Base-by-base conservation (phyloP, 2,329 filamentous ascomycete species). In the Fusarium temperatum region DNA sequence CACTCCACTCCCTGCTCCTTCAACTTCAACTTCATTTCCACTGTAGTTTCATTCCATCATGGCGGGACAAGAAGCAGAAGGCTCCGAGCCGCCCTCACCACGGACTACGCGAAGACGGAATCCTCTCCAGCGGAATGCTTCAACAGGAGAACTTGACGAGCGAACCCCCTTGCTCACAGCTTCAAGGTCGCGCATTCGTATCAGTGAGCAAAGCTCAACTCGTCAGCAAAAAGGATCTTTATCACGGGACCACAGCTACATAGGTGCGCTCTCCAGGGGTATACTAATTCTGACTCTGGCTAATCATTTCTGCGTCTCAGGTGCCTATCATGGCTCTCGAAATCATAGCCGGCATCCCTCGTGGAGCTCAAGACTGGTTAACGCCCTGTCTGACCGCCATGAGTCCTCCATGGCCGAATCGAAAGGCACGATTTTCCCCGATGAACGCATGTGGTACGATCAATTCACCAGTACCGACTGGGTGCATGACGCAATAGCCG, bases 401-500 rank as follows among this genome's bases (percentile, higher is more conserved):
- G 86, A 88, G 36, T 87, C 87, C 15, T 59, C 56, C 69, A 84
- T 92, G 82, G 82, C 87, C 70, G 90, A 92, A 71, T 91, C 91
- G 55, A 93, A 91, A 78, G 84, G 87, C 39, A 91, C 90, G 9
- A 83, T 93, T 15, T 92, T 90, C 76, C 86, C 92, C 57, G 94
- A 98, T 79, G 95, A 98, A 76, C 91, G 96, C 68, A 93, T 97
- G 15, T 98, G 96, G 96, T 98, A 98, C 83, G 96, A 99, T 85
- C 96, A 99, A 83, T 98, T 98, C 79, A 98, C 95, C 11, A 97
- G 94, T 12, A 98, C 94, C 63, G 96, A 99, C 82, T 99, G 96
- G 96, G 95, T 99, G 2, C 96, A 98, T 81, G 96, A 99, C 82
- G 95, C 93, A 81, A 98, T 99, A 76, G 94, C 95, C 78, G 96